These are phyloP conservation scores for Cladorrhinum sp. DNA, from an alignment of 2,329 filamentous ascomycete species.

Conservation along the genomic window DNA sequence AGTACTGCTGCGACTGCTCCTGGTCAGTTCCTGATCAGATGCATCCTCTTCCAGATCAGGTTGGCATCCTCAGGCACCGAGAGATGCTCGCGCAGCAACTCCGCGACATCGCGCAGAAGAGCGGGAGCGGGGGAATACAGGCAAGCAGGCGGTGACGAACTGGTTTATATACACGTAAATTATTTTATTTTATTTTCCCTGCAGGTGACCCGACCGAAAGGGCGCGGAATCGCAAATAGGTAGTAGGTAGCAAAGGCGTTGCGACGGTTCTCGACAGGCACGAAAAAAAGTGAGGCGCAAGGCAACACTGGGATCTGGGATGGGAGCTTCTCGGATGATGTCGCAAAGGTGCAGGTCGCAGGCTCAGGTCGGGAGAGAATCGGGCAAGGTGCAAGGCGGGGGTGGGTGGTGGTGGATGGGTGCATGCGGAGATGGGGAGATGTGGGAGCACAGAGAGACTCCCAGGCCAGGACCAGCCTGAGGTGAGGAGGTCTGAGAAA, in stretches of 20 bases:
- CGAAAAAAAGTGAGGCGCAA: constrained; percentile 29
- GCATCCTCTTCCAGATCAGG: constrained; percentile 1
- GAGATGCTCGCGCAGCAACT: constrained; percentile 1
- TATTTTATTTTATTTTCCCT: neutral
- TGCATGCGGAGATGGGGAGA: constrained; percentile 10
- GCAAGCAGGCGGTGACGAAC: constrained; percentile 18
- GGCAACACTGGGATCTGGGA: constrained; percentile 8
- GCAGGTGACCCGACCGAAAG: constrained; percentile 11
- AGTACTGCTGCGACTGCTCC: constrained; percentile 21
- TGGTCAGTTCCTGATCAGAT: constrained; percentile 26
- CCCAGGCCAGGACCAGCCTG: neutral
- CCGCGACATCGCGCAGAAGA: neutral
- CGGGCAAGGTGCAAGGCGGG: constrained; percentile 16
- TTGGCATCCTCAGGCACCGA: constrained; percentile 19
- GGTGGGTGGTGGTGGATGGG: constrained; percentile 7
- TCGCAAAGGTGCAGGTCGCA: constrained; percentile 10
- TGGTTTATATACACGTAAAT: constrained; percentile 21
- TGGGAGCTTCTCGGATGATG: neutral
- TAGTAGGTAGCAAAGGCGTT: constrained; percentile 10
- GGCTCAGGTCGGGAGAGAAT: constrained; percentile 11
- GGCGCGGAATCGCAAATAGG: constrained; percentile 17
- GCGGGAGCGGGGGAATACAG: constrained; percentile 6
- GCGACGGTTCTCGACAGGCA: constrained; percentile 2
- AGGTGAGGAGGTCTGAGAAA: neutral
- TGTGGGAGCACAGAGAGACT: constrained; percentile 3